phyloP scores from a whole-genome alignment of 345 rosid genomes.

The Gossypioides kirkii region DNA sequence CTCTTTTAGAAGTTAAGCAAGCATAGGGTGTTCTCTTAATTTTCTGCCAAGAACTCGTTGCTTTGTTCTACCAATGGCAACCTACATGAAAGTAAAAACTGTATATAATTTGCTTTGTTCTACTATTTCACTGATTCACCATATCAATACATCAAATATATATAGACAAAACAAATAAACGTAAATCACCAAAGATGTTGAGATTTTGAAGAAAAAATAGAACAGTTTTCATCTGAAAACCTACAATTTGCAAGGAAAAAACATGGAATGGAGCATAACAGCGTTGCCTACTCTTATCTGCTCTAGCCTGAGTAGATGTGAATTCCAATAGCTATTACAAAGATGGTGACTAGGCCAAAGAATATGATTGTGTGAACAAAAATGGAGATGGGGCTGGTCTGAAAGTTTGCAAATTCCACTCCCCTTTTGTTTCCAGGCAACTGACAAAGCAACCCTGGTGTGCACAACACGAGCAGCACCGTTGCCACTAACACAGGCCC shows the following conservation, averaged over 20 bases:
- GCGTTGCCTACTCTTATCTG: too few species aligned
- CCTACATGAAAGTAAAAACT: neutral
- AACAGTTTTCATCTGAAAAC: neutral
- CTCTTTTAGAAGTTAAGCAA: too few species aligned
- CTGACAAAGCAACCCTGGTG: conserved; percentile 76
- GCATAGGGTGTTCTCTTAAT: too few species aligned
- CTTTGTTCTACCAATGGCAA: neutral
- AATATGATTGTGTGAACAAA: conserved; percentile 77
- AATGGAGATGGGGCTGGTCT: conserved; percentile 84
- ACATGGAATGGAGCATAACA: too few species aligned
- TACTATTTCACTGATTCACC: neutral
- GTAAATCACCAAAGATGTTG: neutral
- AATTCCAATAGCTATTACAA: conserved; percentile 62
- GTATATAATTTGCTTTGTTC: neutral
- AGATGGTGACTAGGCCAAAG: conserved; percentile 62
- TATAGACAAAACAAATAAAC: neutral
- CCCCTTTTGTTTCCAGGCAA: conserved; percentile 58
- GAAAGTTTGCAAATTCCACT: conserved; percentile 68
- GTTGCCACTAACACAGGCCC: conserved; percentile 83
- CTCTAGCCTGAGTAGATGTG: conserved; percentile 59
- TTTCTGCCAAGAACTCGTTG: too few species aligned
- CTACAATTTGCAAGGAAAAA: neutral
- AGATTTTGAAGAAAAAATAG: neutral
- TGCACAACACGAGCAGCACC: conserved; percentile 64
- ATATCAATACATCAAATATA: neutral